Percentiles rank a stretch among this genome's conserved stretches.
Evolutionary conservation across 2,329 filamentous ascomycete genomes (phyloP).

Genomic region (Claviceps sp.): DNA sequence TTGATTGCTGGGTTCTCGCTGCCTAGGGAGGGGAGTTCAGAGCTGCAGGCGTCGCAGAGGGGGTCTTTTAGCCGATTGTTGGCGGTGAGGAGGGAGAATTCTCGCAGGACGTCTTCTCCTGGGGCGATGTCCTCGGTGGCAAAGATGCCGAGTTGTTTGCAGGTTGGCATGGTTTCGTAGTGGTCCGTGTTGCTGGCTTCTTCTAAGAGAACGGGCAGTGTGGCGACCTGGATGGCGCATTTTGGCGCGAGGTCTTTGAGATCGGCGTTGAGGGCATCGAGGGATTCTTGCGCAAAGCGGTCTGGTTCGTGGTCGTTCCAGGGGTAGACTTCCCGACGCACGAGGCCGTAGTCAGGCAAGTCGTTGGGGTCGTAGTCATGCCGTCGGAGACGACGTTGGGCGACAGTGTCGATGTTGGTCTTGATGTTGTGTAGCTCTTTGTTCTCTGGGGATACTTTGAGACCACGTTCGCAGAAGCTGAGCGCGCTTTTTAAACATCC

Average conservation of each 20-base stretch:
- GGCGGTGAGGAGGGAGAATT: slow-evolving; percentile 77
- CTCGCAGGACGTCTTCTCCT: slow-evolving; percentile 63
- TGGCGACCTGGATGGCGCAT: slow-evolving; percentile 63
- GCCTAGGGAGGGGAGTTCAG: slow-evolving; percentile 49
- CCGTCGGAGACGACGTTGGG: slow-evolving; percentile 32
- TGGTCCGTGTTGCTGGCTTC: slow-evolving; percentile 35
- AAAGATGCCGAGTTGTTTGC: slow-evolving; percentile 78
- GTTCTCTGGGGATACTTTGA: slow-evolving; percentile 40
- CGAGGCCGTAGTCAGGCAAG: slow-evolving; percentile 56
- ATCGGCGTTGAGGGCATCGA: slow-evolving; percentile 58
- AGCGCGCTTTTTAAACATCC: slow-evolving; percentile 56
- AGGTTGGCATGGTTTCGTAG: slow-evolving; percentile 41
- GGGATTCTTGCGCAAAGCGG: slow-evolving; percentile 53
- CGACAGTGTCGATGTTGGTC: slow-evolving; percentile 39
- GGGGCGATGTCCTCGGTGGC: slow-evolving; percentile 68
- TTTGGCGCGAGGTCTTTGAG: slow-evolving; percentile 62
- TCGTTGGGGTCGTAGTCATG: slow-evolving; percentile 35
- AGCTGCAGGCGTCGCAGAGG: slow-evolving; percentile 81
- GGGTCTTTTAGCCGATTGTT: slow-evolving; percentile 79
- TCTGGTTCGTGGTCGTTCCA: slow-evolving; percentile 59
- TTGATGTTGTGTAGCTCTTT: slow-evolving; percentile 40
- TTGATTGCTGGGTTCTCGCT: slow-evolving; percentile 32
- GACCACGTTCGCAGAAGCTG: slow-evolving; percentile 50
- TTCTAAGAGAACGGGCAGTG: slow-evolving; percentile 58
- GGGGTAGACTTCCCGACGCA: slow-evolving; percentile 57